Percentiles rank a stretch among this genome's conserved stretches.
These are phyloP conservation scores for Colletotrichum sp. DNA, from an alignment of 2,329 filamentous ascomycete genomes.

Conservation along the genomic window DNA sequence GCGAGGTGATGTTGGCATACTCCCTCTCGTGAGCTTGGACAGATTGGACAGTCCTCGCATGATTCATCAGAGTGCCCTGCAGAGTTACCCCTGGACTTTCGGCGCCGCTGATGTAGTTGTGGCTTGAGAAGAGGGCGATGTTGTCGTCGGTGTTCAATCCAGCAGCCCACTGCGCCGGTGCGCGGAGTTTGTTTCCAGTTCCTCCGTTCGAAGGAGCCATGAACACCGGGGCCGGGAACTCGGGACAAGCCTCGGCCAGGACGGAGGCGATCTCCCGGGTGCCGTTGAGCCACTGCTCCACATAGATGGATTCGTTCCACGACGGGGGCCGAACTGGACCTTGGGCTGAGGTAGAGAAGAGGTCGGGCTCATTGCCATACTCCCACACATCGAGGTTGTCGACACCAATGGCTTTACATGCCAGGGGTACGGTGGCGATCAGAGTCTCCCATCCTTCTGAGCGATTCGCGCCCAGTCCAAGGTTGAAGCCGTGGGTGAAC, in stretches of 20 bases:
- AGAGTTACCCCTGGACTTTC: slow-evolving; percentile 65
- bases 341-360: slow-evolving; percentile 59
- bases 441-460: slow-evolving; percentile 56
- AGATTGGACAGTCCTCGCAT: slow-evolving; percentile 55
- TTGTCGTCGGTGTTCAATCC: slow-evolving; percentile 54
- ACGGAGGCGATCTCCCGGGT: slow-evolving; percentile 52
- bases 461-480: slow-evolving; percentile 56
- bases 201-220: slow-evolving; percentile 65
- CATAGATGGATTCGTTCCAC: slow-evolving; percentile 62
- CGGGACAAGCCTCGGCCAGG: slow-evolving; percentile 55
- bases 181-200: slow-evolving; percentile 54
- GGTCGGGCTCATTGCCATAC: slow-evolving; percentile 69
- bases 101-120: slow-evolving; percentile 70
- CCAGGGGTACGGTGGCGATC: slow-evolving; percentile 57
- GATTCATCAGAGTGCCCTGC: slow-evolving; percentile 68
- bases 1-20: slow-evolving; percentile 42
- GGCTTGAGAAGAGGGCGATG: slow-evolving; percentile 60
- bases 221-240: slow-evolving; percentile 49
- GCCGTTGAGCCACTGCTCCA: slow-evolving; percentile 62
- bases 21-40: slow-evolving; percentile 54
- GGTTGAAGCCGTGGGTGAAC: slow-evolving; percentile 68
- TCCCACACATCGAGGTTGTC: slow-evolving; percentile 63
- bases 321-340: slow-evolving; percentile 53
- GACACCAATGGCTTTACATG: slow-evolving; percentile 58
- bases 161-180: slow-evolving; percentile 54